Evolutionary conservation across 1,139 yeast genomes (phyloP).

Genomic region (Saccharomyces hybrid): DNA sequence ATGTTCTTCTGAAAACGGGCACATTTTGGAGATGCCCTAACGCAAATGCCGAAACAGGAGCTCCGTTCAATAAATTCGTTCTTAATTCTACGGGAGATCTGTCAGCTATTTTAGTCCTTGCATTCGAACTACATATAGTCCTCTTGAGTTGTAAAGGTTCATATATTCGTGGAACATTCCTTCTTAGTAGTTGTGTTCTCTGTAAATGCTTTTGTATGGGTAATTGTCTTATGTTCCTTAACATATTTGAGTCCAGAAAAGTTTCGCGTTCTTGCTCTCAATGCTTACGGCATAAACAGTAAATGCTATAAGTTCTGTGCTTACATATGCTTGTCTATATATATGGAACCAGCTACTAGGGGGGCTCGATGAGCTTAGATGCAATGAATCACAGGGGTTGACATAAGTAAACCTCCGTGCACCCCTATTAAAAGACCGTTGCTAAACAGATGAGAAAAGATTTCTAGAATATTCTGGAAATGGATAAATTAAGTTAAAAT

Average conservation of each 20-base stretch:
- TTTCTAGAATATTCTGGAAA: not conserved
- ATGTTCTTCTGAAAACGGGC: constrained; percentile 6
- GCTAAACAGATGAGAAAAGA: not conserved
- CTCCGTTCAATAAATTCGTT: not conserved
- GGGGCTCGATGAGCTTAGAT: not conserved
- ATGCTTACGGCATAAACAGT: not conserved
- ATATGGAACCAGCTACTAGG: not conserved
- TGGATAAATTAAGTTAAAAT: not conserved
- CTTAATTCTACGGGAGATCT: not conserved
- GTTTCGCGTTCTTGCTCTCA: not conserved
- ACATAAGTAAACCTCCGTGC: not conserved
- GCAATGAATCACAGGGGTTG: not conserved
- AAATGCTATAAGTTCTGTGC: not conserved
- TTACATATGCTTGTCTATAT: not conserved
- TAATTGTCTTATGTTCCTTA: not conserved
- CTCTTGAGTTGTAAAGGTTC: not conserved
- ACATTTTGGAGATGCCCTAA: not conserved
- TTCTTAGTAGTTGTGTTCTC: not conserved
- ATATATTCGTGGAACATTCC: not conserved
- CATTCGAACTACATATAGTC: not conserved
- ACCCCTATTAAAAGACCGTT: not conserved
- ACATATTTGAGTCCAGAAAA: not conserved
- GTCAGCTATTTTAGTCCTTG: not conserved
- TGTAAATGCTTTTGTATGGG: not conserved
- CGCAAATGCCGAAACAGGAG: not conserved